Base-by-base conservation (phyloP, 1,284 basidiomycete genomes). In the Fomitopsis schrenkii region DNA sequence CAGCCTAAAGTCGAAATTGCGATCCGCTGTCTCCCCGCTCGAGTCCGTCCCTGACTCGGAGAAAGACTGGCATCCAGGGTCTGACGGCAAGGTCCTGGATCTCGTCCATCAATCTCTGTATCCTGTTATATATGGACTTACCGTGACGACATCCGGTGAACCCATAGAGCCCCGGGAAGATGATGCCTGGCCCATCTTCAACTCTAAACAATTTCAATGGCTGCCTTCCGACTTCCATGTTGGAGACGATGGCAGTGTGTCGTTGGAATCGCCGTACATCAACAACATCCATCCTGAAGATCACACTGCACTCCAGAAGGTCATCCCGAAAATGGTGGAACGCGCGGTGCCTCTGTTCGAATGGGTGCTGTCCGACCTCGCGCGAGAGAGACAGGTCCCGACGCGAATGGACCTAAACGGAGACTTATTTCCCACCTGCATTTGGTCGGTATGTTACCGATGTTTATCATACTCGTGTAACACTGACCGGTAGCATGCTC, bases 1-100 rank as follows among this genome's bases (percentile, higher is more conserved):
- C 26, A 28, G n/a, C 17, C 9, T 54, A 14, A 54, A 54, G 30
- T 8, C 26, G 3, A 3, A 54, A 19, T 19, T 54, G 17, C 30
- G 22, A 17, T 19, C 30, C 30, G 52, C 52, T 10, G 30, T 54
- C 30, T 30, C 52, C n/a, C 58, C 52, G 15, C 35, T 64, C 42
- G 63, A 62, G 38, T 35, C 58, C 28, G 50, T 62, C 9, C 64
- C 62, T 1, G 52, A 60, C 1, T 46, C 53, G 17, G 30, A 64
- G 54, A 60, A 60, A 30, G 64, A 64, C 56, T 66, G 63, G 64
- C 64, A 64, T 50, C 62, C 64, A 15, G 59, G 62, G 41, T 61
- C 64, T n/a, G 55, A 63, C 42, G 33, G 46, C 7, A 62, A 62
- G 45, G 64, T 65, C 4, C 62, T 42, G 41, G 41, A 42, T 19